phyloP scores from a whole-genome alignment of 129 eudicot species.

The Centella asiatica region DNA sequence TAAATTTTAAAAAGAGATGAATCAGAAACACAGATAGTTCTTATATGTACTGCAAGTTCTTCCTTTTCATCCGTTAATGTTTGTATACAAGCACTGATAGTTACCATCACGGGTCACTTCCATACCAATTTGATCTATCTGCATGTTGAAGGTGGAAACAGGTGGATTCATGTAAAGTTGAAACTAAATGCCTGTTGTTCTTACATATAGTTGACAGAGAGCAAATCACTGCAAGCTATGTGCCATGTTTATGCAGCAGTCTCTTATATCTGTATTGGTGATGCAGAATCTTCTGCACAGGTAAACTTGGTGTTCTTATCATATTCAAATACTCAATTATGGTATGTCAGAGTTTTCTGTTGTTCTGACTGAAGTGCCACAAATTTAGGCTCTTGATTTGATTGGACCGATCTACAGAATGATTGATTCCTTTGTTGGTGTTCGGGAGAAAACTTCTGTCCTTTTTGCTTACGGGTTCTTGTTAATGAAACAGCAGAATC shows the following conservation, averaged over 20 bases:
- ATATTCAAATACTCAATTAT: slow-evolving; percentile 1
- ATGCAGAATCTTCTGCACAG: slow-evolving; percentile 87
- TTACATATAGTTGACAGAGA: slow-evolving; percentile 70
- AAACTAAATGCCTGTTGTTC: background rate
- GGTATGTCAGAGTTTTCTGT: background rate
- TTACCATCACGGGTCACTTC: no score
- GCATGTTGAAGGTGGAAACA: no score
- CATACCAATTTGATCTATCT: no score
- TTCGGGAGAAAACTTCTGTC: slow-evolving; percentile 74
- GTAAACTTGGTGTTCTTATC: slow-evolving; percentile 23
- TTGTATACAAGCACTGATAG: no score
- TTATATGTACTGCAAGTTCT: no score
- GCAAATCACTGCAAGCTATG: slow-evolving; percentile 83
- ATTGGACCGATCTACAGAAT: slow-evolving; percentile 64
- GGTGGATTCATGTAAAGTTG: background rate
- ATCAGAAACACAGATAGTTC: no score
- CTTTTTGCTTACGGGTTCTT: slow-evolving; percentile 85
- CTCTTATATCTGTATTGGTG: slow-evolving; percentile 84
- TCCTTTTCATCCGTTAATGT: no score
- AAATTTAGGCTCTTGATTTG: slow-evolving; percentile 84
- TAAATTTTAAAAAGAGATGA: no score
- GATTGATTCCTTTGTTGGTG: slow-evolving; percentile 86
- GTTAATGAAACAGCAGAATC: slow-evolving; percentile 86
- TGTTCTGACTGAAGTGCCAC: slow-evolving; percentile 1
- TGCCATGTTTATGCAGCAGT: slow-evolving; percentile 87